phyloP scores from a whole-genome alignment of 164 flowering plant species.

The Liquidambar formosana region DNA sequence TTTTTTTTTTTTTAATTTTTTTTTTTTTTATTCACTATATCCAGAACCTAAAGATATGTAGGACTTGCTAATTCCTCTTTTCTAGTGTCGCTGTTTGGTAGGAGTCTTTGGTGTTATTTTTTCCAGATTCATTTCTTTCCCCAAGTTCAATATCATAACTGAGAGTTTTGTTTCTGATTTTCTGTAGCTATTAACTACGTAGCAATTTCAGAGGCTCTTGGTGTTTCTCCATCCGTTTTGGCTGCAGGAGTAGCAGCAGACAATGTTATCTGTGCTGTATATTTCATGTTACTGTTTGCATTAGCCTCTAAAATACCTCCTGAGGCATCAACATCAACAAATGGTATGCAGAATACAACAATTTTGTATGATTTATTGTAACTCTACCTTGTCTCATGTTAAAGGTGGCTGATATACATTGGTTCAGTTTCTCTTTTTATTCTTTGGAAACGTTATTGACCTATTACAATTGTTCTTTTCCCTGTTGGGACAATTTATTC shows the following conservation, averaged over 20 bases:
- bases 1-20: too few relatives aligned
- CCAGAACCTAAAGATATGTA: too few relatives aligned
- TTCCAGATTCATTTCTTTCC: background rate
- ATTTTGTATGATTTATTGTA: background rate
- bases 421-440: background rate
- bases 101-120: background rate
- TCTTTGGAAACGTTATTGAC: background rate
- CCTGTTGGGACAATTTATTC: background rate
- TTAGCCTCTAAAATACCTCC: slow-evolving; percentile 73
- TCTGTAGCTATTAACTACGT: slow-evolving; percentile 78
- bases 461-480: background rate
- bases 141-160: slow-evolving; percentile 1
- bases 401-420: background rate
- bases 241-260: slow-evolving; percentile 95
- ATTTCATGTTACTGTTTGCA: slow-evolving; percentile 70
- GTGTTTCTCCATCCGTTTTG: slow-evolving; percentile 73
- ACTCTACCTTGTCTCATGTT: background rate
- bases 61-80: background rate
- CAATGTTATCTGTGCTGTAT: slow-evolving; percentile 82
- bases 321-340: slow-evolving; percentile 47
- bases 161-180: slow-evolving; percentile 13
- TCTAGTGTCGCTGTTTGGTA: background rate
- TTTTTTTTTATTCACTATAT: too few relatives aligned
- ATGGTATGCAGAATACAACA: slow-evolving; percentile 34
- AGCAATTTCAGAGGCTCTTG: slow-evolving; percentile 82